Percentiles rank a stretch among this genome's conserved stretches.
Conservation (phyloP, 306 rosid genomes). For the Trifolium repens region DNA sequence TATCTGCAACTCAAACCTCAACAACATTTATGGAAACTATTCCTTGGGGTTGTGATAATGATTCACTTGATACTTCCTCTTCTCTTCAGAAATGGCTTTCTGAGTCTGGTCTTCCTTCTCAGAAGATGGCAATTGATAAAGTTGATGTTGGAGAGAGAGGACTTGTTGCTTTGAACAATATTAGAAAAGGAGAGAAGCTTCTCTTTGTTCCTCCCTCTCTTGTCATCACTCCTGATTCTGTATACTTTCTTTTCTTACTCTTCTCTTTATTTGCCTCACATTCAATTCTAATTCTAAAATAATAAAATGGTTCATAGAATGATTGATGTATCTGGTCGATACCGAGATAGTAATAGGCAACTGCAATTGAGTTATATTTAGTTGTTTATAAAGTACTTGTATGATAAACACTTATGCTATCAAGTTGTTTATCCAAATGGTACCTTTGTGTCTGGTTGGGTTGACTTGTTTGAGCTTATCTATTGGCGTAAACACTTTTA, state of each 20-base stretch:
- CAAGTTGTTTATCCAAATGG: not conserved
- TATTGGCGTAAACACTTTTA: no score
- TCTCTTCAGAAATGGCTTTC: conserved; percentile 82
- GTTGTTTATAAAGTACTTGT: no score
- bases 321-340: no score
- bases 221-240: conserved; percentile 75
- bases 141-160: conserved; percentile 94
- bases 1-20: conserved; percentile 38
- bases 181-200: conserved; percentile 88
- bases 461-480: no score
- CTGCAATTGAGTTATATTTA: no score
- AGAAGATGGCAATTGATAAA: conserved; percentile 84
- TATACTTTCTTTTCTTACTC: conserved; percentile 36
- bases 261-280: not conserved
- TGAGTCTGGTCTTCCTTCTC: conserved; percentile 77
- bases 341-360: no score
- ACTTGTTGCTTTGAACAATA: conserved; percentile 84
- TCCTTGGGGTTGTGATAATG: conserved; percentile 92
- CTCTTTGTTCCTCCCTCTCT: conserved; percentile 91
- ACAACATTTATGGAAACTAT: conserved; percentile 40
- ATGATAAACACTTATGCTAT: no score
- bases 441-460: not conserved
- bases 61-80: conserved; percentile 78
- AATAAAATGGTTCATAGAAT: not conserved
- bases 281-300: not conserved